Base-by-base conservation (phyloP, 352 stramenopile species). In the Phytophthora constricta region DNA sequence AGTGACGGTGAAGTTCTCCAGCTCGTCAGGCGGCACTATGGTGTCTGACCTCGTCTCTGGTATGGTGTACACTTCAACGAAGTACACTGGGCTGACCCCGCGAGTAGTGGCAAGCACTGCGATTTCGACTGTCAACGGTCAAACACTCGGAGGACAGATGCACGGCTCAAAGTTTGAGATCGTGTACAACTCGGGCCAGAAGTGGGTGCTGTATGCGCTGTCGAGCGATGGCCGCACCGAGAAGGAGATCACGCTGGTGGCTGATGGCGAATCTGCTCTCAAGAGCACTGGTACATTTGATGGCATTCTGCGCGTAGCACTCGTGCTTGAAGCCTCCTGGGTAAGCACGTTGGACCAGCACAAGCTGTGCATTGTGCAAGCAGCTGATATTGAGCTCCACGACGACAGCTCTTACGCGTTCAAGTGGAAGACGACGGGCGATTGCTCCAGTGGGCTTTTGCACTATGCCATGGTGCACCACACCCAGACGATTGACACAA, bases 381-480 rank as follows among this genome's bases (percentile, higher is more conserved):
- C 68, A n/a, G 72, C 67, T 1, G 49, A 56, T 20, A 39, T 90
- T n/a, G 65, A 73, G 19, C 65, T 87, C 27, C 65, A 65, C 41
- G 74, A 80, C 34, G 76, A 86, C 33, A 77, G 74, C 46, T 63
- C 68, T 16, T 88, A 90, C 39, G 53, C 63, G 23, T 80, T 90
- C 67, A 79, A 79, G 31, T 90, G 76, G 76, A 80, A 89, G 56
- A 89, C 79, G n/a, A 58, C 33, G 27, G 83, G 83, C 5, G 62
- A 87, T 28, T 91, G 83, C 48, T 65, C 69, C 13, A 70, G 53
- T 26, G 83, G 83, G 19, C 60, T 91, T 17, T 57, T 91, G 22
- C 83, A 91, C 52, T 91, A 77, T 48, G 83, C 72, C 2, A 77
- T 89, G 65, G 63, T 69, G 52, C 83, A 91, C 63, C 83, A 89